Conservation (phyloP, 2,329 filamentous ascomycete species). For the Xylaria polymorpha region DNA sequence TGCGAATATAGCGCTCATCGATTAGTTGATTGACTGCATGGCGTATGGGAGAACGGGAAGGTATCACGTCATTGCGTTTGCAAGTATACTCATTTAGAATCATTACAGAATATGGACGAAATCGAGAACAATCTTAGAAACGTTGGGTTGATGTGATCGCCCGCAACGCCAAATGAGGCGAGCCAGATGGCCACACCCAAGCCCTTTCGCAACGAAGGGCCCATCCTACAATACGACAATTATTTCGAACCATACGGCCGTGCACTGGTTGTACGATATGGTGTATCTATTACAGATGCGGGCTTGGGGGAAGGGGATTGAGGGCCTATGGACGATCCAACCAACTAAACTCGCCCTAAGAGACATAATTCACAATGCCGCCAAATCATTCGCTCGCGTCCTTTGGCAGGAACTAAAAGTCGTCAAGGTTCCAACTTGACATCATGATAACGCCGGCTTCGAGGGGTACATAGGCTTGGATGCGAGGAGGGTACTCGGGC, state of each 20-base stretch:
- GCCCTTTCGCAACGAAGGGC: neutral
- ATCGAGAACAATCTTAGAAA: conserved; percentile 54
- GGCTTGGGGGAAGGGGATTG: neutral
- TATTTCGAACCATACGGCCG: conserved; percentile 5
- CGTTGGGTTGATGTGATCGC: conserved; percentile 55
- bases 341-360: conserved; percentile 23
- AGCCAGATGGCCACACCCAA: neutral
- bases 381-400: conserved; percentile 25
- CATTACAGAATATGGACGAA: conserved; percentile 50
- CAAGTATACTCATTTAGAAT: conserved; percentile 48
- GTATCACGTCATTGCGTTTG: conserved; percentile 42
- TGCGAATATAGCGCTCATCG: conserved; percentile 36
- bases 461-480: conserved; percentile 2
- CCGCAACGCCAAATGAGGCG: conserved; percentile 9
- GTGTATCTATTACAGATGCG: conserved; percentile 6
- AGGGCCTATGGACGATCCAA: neutral
- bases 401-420: neutral
- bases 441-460: conserved; percentile 21
- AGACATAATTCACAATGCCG: conserved; percentile 21
- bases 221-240: conserved; percentile 3
- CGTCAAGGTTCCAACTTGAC: conserved; percentile 16
- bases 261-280: conserved; percentile 4
- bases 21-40: conserved; percentile 36
- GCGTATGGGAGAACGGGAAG: conserved; percentile 37
- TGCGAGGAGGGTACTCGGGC: conserved; percentile 12